These are phyloP conservation scores for Aspergillus cejpii DNA, from an alignment of 2,329 filamentous ascomycete species.

Conservation along the genomic window DNA sequence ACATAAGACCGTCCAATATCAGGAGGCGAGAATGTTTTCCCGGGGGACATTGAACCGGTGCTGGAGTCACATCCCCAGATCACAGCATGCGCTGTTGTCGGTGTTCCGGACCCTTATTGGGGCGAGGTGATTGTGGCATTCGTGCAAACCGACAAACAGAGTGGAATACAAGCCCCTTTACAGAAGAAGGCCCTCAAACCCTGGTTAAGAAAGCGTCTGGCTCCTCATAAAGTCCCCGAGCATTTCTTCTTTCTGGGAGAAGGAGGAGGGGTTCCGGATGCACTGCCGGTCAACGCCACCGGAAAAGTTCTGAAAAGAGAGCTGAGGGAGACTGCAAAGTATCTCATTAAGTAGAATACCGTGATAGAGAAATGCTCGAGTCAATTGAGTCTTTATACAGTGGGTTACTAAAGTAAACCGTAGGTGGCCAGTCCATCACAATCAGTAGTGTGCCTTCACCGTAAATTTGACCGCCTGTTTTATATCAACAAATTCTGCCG, in stretches of 20 bases:
- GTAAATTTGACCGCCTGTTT: too few species aligned
- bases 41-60: conserved; percentile 62
- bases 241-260: conserved; percentile 71
- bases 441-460: too few species aligned
- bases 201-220: conserved; percentile 57
- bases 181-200: conserved; percentile 52
- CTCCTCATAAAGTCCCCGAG: conserved; percentile 61
- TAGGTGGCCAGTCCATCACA: too few species aligned
- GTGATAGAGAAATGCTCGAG: too few species aligned
- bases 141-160: neutral
- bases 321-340: too few species aligned
- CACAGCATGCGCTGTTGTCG: conserved; percentile 55
- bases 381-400: too few species aligned
- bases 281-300: conserved; percentile 62
- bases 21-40: conserved; percentile 62
- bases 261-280: conserved; percentile 46
- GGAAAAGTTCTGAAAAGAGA: conserved; percentile 68
- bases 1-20: too few species aligned
- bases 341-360: too few species aligned
- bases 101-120: conserved; percentile 49
- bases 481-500: too few species aligned
- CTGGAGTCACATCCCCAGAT: conserved; percentile 55
- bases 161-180: conserved; percentile 36
- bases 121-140: conserved; percentile 7
- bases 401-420: too few species aligned